phyloP scores from a whole-genome alignment of 2,329 filamentous ascomycete species.

The Ampelomyces quisqualis region DNA sequence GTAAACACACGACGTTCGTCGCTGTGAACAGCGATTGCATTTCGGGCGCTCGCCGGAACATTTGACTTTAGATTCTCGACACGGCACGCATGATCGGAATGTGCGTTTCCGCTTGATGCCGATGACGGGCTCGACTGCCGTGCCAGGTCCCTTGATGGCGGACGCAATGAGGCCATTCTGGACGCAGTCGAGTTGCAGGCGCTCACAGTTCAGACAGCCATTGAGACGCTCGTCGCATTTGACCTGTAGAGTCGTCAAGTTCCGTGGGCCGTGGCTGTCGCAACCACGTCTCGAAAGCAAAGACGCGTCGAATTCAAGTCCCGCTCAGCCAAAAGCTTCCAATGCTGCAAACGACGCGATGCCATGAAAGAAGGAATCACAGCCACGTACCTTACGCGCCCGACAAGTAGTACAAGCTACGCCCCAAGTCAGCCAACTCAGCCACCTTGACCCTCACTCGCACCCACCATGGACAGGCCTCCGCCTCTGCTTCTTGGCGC shows the following conservation, averaged over 20 bases:
- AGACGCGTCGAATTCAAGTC: too few relatives aligned
- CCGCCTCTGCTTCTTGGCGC: conserved; percentile 8
- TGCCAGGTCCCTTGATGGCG: conserved; percentile 16
- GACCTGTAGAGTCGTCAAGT: conserved; percentile 23
- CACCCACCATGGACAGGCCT: conserved; percentile 11
- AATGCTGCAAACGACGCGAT: not conserved
- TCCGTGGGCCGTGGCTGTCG: too few relatives aligned
- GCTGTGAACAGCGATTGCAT: conserved; percentile 32
- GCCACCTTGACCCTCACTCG: conserved; percentile 1
- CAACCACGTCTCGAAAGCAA: too few relatives aligned
- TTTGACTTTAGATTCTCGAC: conserved; percentile 36
- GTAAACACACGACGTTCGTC: conserved; percentile 26
- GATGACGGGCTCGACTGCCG: conserved; percentile 21
- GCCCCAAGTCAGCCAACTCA: conserved; percentile 6
- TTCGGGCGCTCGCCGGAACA: conserved; percentile 36
- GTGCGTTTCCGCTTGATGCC: conserved; percentile 38
- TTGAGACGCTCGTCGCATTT: conserved; percentile 38
- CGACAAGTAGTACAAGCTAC: conserved; percentile 22
- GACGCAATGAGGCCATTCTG: conserved; percentile 23
- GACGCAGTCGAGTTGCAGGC: conserved; percentile 31
- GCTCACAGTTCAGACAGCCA: conserved; percentile 35
- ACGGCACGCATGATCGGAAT: conserved; percentile 34
- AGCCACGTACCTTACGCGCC: conserved; percentile 17
- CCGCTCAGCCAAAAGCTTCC: not conserved
- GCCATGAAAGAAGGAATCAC: not conserved